Conservation (phyloP, 257 asterid genomes). For the Penstemon barbatus region DNA sequence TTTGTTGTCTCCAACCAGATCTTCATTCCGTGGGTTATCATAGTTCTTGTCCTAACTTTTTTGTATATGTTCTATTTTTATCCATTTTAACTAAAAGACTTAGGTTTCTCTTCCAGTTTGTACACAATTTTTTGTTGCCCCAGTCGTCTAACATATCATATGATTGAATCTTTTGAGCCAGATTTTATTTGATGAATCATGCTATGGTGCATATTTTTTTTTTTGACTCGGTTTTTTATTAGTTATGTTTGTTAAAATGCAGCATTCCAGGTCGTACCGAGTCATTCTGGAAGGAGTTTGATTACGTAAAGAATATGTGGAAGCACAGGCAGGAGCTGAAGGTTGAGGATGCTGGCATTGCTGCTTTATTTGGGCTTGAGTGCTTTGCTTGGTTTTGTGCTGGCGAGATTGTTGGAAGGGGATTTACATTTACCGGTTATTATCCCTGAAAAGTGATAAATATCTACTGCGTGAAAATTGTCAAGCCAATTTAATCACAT, state of each 20-base stretch:
- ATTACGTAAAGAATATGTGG: conserved; percentile 78
- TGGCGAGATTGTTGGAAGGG: conserved; percentile 95
- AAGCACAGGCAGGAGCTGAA: conserved; percentile 71
- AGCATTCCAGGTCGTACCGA: conserved; percentile 86
- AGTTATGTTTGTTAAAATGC: conserved; percentile 16
- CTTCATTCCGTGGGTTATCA: no score
- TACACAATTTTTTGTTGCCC: no score
- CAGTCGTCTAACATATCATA: not conserved
- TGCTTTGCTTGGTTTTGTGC: conserved; percentile 97
- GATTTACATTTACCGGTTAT: conserved; percentile 88
- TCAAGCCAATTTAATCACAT: conserved; percentile 25
- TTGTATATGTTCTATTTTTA: no score
- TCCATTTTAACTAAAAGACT: no score
- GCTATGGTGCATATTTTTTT: not conserved
- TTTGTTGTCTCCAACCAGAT: no score
- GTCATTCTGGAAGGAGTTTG: conserved; percentile 82
- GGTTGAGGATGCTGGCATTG: conserved; percentile 91
- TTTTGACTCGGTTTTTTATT: not conserved
- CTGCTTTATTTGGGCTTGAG: conserved; percentile 84
- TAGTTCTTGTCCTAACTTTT: no score
- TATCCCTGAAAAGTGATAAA: conserved; percentile 50
- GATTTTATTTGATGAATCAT: not conserved
- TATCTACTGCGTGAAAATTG: conserved; percentile 24
- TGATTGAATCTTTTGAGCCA: not conserved
- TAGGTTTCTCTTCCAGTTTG: no score